phyloP scores from a whole-genome alignment of 2,329 filamentous ascomycete genomes.

The Tolypocladium cylindrosporum region DNA sequence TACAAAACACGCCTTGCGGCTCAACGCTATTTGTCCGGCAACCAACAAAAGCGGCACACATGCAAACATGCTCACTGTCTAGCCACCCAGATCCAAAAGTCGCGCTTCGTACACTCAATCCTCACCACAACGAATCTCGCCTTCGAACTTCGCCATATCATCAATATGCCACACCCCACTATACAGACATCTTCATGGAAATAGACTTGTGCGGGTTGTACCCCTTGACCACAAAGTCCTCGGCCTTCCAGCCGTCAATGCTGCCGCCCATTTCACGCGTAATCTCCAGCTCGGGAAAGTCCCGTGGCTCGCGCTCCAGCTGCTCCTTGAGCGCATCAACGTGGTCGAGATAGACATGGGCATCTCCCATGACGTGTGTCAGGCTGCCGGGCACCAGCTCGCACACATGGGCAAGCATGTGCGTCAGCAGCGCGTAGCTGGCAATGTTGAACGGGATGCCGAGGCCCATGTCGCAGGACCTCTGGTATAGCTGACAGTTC shows the following conservation, averaged over 20 bases:
- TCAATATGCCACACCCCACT: not conserved
- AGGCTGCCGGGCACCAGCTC: slow-evolving; percentile 77
- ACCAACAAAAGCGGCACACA: not conserved
- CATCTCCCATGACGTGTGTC: slow-evolving; percentile 94
- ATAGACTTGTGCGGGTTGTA: slow-evolving; percentile 90
- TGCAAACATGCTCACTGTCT: not conserved
- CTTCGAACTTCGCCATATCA: no score
- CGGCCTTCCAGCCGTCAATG: slow-evolving; percentile 82
- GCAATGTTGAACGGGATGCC: slow-evolving; percentile 98
- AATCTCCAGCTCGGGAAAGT: slow-evolving; percentile 74
- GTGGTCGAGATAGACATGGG: slow-evolving; percentile 93
- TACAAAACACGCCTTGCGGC: not conserved
- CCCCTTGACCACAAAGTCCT: slow-evolving; percentile 79
- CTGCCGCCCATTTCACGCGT: slow-evolving; percentile 55
- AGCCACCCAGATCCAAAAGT: not conserved
- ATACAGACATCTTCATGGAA: slow-evolving; percentile 98
- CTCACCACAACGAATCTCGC: not conserved
- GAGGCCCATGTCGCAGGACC: slow-evolving; percentile 93
- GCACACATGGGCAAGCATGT: slow-evolving; percentile 87
- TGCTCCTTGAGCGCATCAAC: slow-evolving; percentile 78
- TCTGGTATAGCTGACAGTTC: slow-evolving; percentile 85
- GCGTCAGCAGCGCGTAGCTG: slow-evolving; percentile 83
- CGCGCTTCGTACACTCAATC: not conserved
- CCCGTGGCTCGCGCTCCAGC: slow-evolving; percentile 65
- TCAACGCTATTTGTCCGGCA: not conserved